Percentiles rank a stretch among this genome's conserved stretches.
Evolutionary conservation across 345 rosid species (phyloP).

Genomic region (Eutrema japonicum): DNA sequence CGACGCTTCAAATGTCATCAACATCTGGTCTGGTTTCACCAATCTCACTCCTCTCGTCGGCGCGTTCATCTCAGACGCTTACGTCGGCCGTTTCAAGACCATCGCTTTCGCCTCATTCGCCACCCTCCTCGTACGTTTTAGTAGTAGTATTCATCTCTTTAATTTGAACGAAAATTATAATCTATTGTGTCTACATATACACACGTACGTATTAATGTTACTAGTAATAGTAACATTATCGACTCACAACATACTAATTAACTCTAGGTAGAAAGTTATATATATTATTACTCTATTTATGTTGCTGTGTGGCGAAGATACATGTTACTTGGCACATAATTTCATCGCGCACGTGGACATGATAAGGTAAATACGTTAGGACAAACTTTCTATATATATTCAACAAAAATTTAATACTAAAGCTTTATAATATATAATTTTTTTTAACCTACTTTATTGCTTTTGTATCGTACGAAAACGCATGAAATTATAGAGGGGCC

Average conservation of each 20-base stretch:
- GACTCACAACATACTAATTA: background rate
- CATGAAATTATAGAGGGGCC: constrained; percentile 37
- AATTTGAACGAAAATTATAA: background rate
- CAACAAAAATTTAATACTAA: background rate
- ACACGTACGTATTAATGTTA: background rate
- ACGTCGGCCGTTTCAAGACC: constrained; percentile 60
- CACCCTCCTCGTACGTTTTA: constrained; percentile 57
- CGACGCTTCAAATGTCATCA: constrained; percentile 55
- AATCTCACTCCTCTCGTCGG: constrained; percentile 70
- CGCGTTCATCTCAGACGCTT: constrained; percentile 66
- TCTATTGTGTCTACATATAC: constrained; percentile 3
- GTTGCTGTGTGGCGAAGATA: constrained; percentile 33
- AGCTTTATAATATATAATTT: background rate
- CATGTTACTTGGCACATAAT: constrained; percentile 33
- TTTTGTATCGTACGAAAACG: constrained; percentile 41
- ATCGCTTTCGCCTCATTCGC: constrained; percentile 59
- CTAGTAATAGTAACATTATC: background rate
- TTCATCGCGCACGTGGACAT: constrained; percentile 25
- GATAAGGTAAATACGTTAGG: constrained; percentile 9
- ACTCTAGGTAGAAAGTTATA: constrained; percentile 20
- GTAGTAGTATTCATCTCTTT: constrained; percentile 5
- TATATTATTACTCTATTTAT: background rate
- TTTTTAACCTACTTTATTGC: background rate
- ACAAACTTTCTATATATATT: constrained; percentile 2
- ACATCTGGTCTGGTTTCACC: constrained; percentile 66